phyloP scores from a whole-genome alignment of 495 filamentous ascomycete genomes.

The Xylaria nigripes region DNA sequence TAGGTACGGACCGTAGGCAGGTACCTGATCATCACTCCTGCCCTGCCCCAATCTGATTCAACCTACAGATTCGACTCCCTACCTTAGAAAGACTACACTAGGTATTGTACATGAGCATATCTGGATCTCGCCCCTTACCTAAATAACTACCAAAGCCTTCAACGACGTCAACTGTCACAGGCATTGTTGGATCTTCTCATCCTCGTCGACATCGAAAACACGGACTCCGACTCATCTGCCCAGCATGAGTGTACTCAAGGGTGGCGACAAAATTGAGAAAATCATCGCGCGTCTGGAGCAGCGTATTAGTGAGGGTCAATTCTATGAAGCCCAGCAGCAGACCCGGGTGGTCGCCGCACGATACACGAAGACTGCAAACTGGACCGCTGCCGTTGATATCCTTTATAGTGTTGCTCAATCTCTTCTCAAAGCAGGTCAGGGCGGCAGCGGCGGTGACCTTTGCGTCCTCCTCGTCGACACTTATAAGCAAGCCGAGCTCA shows the following conservation, averaged over 20 bases:
- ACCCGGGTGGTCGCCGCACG: conserved; percentile 87
- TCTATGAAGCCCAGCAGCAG: conserved; percentile 97
- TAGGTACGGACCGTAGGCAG: too few relatives aligned
- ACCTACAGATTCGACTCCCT: too few relatives aligned
- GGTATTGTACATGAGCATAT: too few relatives aligned
- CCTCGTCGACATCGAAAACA: too few relatives aligned
- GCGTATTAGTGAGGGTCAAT: conserved; percentile 86
- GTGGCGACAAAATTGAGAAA: conserved; percentile 40
- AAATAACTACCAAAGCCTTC: too few relatives aligned
- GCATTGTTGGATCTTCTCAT: too few relatives aligned
- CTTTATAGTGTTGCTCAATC: conserved; percentile 75
- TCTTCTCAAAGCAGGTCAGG: conserved; percentile 79
- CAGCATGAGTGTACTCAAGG: conserved; percentile 27
- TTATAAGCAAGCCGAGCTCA: conserved; percentile 72
- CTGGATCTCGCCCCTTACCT: too few relatives aligned
- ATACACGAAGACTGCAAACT: conserved; percentile 80
- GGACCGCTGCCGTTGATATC: conserved; percentile 74
- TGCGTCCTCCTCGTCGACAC: conserved; percentile 79
- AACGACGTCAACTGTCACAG: too few relatives aligned
- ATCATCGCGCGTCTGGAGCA: conserved; percentile 43
- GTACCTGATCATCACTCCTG: too few relatives aligned
- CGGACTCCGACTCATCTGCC: too few relatives aligned
- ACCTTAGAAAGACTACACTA: too few relatives aligned
- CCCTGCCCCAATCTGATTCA: too few relatives aligned
- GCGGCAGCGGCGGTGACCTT: conserved; percentile 86